phyloP scores from a whole-genome alignment of 2,329 filamentous ascomycete species.

The Fusarium nanum region DNA sequence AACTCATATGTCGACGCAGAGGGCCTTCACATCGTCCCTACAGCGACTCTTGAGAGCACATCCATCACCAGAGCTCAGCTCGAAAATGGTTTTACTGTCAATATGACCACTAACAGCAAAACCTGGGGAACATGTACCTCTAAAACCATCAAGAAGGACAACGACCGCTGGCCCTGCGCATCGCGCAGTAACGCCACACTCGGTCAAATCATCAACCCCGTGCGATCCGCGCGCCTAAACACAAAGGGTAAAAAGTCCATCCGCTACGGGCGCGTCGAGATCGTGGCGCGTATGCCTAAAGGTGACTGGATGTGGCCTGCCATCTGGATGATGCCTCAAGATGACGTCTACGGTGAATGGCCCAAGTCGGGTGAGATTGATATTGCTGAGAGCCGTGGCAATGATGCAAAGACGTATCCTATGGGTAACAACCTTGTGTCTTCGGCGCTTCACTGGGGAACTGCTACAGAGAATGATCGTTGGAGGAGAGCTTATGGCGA shows the following conservation, averaged over 20 bases:
- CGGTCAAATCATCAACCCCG: slow-evolving; percentile 60
- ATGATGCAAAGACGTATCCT: slow-evolving; percentile 50
- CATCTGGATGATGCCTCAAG: slow-evolving; percentile 59
- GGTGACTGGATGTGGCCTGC: slow-evolving; percentile 68
- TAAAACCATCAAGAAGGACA: slow-evolving; percentile 21
- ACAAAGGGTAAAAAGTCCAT: slow-evolving; percentile 61
- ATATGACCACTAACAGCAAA: slow-evolving; percentile 55
- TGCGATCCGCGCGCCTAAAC: slow-evolving; percentile 57
- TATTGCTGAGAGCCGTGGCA: slow-evolving; percentile 63
- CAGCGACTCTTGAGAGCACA: slow-evolving; percentile 54
- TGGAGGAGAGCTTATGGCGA: slow-evolving; percentile 50
- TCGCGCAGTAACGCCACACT: slow-evolving; percentile 57
- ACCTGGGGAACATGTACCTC: slow-evolving; percentile 53
- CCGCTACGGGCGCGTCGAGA: slow-evolving; percentile 63
- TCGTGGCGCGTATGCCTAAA: slow-evolving; percentile 62
- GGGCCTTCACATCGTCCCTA: slow-evolving; percentile 64
- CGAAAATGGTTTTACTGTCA: slow-evolving; percentile 54
- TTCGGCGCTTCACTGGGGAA: slow-evolving; percentile 60
- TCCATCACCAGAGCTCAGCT: slow-evolving; percentile 51
- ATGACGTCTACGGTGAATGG: slow-evolving; percentile 62
- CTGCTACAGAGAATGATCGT: slow-evolving; percentile 44
- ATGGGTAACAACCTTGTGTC: slow-evolving; percentile 54
- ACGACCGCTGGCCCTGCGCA: slow-evolving; percentile 48
- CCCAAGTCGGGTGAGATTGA: slow-evolving; percentile 66
- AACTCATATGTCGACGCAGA: slow-evolving; percentile 60